Conservation (phyloP, 345 rosid species). For the Clausena lansium region DNA sequence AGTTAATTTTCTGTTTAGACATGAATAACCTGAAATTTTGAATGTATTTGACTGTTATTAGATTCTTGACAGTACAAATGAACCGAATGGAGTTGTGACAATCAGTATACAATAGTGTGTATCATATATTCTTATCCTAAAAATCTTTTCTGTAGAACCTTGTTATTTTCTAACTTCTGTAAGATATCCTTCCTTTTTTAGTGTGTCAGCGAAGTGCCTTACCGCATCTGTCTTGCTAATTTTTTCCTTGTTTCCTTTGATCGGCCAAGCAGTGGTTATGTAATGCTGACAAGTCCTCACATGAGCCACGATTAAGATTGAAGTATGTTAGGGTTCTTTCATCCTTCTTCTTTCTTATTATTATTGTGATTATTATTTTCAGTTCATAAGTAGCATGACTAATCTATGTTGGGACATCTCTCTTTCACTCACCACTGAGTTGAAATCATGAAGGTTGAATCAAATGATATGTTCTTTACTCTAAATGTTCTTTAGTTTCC, state of each 20-base stretch:
- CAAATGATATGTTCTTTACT: not conserved
- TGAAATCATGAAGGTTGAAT: slow-evolving; percentile 1
- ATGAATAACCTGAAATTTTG: not conserved
- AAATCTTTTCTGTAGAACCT: not conserved
- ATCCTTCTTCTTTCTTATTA: not conserved
- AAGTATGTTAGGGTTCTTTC: slow-evolving; percentile 50
- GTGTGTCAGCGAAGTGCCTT: not conserved
- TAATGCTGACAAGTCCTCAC: slow-evolving; percentile 96
- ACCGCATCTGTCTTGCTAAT: not conserved
- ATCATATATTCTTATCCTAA: not conserved
- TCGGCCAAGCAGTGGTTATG: slow-evolving; percentile 74
- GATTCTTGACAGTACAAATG: not conserved
- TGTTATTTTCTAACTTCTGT: not conserved
- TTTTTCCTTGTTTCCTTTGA: not conserved
- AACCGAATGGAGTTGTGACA: not conserved
- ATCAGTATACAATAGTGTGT: not conserved
- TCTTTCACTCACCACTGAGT: not conserved
- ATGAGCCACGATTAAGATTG: slow-evolving; percentile 79
- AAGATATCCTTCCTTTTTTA: not conserved
- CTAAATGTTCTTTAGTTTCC: not conserved
- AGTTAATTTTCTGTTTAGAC: no score
- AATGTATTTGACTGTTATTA: not conserved
- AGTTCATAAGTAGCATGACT: not conserved
- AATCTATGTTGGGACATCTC: not conserved
- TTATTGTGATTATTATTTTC: not conserved